Conservation (phyloP, 306 rosid species). For the Crotalaria pallida region DNA sequence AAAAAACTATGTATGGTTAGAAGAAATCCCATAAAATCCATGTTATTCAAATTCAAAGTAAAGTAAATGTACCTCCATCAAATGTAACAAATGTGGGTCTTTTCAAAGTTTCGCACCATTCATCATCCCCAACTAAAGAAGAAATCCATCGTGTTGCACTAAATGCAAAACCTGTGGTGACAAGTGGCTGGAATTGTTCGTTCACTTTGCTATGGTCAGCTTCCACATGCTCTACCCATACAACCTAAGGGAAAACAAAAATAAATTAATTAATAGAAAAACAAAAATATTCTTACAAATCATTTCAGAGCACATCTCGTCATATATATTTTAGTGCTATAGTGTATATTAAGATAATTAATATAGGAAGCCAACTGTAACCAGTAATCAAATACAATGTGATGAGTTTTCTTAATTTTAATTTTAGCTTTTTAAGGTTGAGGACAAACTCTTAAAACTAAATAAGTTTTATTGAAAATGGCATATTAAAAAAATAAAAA, state of each 20-base stretch:
- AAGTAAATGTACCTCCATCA: slow-evolving; percentile 23
- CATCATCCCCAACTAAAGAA: slow-evolving; percentile 25
- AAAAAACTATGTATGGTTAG: not conserved
- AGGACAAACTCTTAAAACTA: too few relatives aligned
- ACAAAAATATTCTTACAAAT: not conserved
- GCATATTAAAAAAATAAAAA: too few relatives aligned
- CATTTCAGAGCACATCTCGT: not conserved
- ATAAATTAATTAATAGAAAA: not conserved
- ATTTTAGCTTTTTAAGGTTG: too few relatives aligned
- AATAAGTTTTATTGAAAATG: too few relatives aligned
- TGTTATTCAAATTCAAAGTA: not conserved
- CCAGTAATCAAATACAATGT: too few relatives aligned
- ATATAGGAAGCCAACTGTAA: too few relatives aligned
- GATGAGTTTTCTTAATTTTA: too few relatives aligned
- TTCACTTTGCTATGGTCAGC: slow-evolving; percentile 33
- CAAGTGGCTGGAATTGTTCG: slow-evolving; percentile 12
- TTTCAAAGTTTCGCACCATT: slow-evolving; percentile 2
- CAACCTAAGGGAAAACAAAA: slow-evolving; percentile 21
- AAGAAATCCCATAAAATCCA: too few relatives aligned
- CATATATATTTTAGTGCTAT: too few relatives aligned
- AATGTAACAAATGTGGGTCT: not conserved
- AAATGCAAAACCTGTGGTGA: slow-evolving; percentile 43
- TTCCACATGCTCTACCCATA: slow-evolving; percentile 61
- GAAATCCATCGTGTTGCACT: slow-evolving; percentile 58
- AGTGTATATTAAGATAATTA: too few relatives aligned